Percentiles rank a stretch among this genome's conserved stretches.
Conservation (phyloP, 805 yeast genomes). For the Candida germanica region DNA sequence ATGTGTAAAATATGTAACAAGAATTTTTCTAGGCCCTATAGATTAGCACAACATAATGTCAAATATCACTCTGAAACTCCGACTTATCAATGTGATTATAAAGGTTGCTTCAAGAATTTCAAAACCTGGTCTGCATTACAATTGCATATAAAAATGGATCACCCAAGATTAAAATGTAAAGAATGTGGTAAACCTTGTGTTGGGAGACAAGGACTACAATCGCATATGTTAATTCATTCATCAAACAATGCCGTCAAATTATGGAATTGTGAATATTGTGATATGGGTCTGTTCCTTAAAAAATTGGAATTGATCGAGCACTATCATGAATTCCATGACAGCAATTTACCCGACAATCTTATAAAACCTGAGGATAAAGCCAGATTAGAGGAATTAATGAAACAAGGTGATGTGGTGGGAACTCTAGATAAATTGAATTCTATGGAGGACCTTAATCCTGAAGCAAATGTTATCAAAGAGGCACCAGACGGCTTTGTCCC, state of each 20-base stretch:
- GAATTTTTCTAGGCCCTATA: slow-evolving; percentile 58
- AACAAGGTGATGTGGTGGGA: not conserved
- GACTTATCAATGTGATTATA: slow-evolving; percentile 57
- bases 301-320: slow-evolving; percentile 59
- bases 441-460: slow-evolving; percentile 15
- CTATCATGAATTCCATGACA: slow-evolving; percentile 48
- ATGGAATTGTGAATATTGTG: slow-evolving; percentile 67
- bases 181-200: slow-evolving; percentile 71
- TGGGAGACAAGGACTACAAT: slow-evolving; percentile 63
- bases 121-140: slow-evolving; percentile 74
- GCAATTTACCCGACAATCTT: slow-evolving; percentile 32
- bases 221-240: slow-evolving; percentile 72
- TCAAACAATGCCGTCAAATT: slow-evolving; percentile 46
- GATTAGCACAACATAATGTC: slow-evolving; percentile 62
- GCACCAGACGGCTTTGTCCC: not conserved
- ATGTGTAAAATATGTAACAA: slow-evolving; percentile 64
- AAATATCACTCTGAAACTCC: slow-evolving; percentile 60
- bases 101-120: slow-evolving; percentile 59
- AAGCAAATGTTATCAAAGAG: not conserved
- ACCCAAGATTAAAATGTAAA: slow-evolving; percentile 64
- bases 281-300: slow-evolving; percentile 45
- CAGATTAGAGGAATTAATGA: slow-evolving; percentile 1
- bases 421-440: slow-evolving; percentile 8
- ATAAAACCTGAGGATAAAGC: slow-evolving; percentile 17
- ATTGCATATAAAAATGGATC: slow-evolving; percentile 66